phyloP scores from a whole-genome alignment of 2,329 filamentous ascomycete genomes.

The Penicillium vulpinum region DNA sequence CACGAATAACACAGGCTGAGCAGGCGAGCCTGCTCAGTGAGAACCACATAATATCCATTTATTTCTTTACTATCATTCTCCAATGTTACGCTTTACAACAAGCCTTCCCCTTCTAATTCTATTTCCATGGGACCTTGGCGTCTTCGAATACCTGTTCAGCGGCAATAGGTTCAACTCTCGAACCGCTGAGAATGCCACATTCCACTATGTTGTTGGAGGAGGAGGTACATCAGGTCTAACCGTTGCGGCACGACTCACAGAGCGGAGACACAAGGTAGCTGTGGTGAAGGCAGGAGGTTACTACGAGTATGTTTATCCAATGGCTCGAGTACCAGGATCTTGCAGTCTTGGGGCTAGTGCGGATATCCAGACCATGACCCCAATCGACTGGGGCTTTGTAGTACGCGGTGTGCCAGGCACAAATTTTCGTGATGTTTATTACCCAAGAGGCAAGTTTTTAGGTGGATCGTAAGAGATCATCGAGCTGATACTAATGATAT shows the following conservation, averaged over 20 bases:
- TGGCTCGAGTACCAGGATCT: conserved; percentile 47
- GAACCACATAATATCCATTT: background rate
- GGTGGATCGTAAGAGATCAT: conserved; percentile 30
- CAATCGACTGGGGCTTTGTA: conserved; percentile 52
- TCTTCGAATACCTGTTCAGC: background rate
- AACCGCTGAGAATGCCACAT: conserved; percentile 12
- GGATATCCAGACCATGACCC: conserved; percentile 39
- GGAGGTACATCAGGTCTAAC: conserved; percentile 42
- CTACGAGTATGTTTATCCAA: conserved; percentile 56
- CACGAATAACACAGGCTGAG: too few species aligned
- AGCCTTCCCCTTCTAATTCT: background rate
- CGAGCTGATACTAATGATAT: background rate
- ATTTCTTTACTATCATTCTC: background rate
- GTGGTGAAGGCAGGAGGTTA: conserved; percentile 46
- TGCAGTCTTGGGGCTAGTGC: conserved; percentile 26
- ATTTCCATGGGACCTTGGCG: too few species aligned
- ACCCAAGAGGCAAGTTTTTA: conserved; percentile 30
- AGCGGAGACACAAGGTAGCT: conserved; percentile 45
- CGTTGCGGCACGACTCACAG: conserved; percentile 55
- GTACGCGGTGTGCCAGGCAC: conserved; percentile 49
- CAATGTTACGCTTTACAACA: background rate
- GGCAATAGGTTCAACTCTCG: background rate
- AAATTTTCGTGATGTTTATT: conserved; percentile 43
- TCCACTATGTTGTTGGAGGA: conserved; percentile 37
- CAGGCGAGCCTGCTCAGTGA: background rate